A percentile compares a stretch with the other conserved stretches of the same genome.
Evolutionary conservation across 2,329 filamentous ascomycete species (phyloP).

Genomic region (Bisporella sp.): DNA sequence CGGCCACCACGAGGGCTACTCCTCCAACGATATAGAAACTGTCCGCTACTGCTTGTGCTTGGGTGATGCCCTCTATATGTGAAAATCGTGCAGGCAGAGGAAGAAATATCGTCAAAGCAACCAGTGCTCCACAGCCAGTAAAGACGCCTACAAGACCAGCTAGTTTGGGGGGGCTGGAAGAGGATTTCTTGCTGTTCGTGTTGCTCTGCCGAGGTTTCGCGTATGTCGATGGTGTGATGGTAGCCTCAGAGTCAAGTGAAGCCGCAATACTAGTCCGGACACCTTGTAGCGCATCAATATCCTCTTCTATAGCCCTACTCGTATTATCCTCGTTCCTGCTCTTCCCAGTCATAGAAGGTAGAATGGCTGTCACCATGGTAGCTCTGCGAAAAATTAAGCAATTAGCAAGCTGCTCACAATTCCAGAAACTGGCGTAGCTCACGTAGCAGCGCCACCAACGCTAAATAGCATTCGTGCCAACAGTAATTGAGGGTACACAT

Average conservation of each 20-base stretch:
- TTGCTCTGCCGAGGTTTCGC: constrained; percentile 2
- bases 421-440: constrained; percentile 23
- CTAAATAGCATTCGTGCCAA: constrained; percentile 83
- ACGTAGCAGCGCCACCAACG: constrained; percentile 83
- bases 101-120: constrained; percentile 76
- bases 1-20: constrained; percentile 64
- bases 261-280: constrained; percentile 52
- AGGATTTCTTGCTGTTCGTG: constrained; percentile 14
- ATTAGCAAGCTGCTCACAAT: neutral
- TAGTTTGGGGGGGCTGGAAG: constrained; percentile 51
- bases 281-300: neutral
- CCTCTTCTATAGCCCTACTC: constrained; percentile 6
- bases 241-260: constrained; percentile 67
- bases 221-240: constrained; percentile 62
- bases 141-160: constrained; percentile 89
- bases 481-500: constrained; percentile 84
- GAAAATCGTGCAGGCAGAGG: constrained; percentile 78
- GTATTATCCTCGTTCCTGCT: constrained; percentile 15
- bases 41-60: constrained; percentile 67
- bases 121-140: constrained; percentile 83
- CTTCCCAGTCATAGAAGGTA: constrained; percentile 62
- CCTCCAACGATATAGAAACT: constrained; percentile 82
- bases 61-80: constrained; percentile 62
- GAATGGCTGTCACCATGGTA: constrained; percentile 95
- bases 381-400: constrained; percentile 36